phyloP scores from a whole-genome alignment of 257 asterid species.

The Nicotiana tomentosiformis region DNA sequence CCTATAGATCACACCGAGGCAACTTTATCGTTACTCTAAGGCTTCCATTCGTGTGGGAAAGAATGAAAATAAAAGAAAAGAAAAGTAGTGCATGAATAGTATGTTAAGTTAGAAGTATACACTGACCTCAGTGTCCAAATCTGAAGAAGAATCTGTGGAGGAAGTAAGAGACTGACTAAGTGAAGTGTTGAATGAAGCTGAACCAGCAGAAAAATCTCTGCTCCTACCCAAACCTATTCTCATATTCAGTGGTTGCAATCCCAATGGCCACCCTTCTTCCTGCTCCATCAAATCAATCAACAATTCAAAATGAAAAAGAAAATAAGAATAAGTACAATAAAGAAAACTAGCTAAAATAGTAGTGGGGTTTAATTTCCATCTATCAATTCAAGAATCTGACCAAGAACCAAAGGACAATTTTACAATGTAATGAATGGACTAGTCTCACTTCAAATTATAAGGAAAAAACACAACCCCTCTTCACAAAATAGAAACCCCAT shows the following conservation, averaged over 20 bases:
- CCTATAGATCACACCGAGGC: no score
- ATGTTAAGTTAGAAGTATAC: no score
- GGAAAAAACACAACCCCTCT: not conserved
- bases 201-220: constrained; percentile 23
- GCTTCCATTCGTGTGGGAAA: no score
- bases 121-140: constrained; percentile 38
- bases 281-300: constrained; percentile 27
- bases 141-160: constrained; percentile 39
- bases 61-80: no score
- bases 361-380: not conserved
- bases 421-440: not conserved
- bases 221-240: constrained; percentile 38
- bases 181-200: constrained; percentile 43
- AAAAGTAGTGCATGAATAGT: no score
- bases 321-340: not conserved
- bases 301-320: not conserved
- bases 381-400: not conserved
- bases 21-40: no score
- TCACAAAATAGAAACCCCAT: not conserved
- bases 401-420: not conserved
- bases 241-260: constrained; percentile 42
- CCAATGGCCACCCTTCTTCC: constrained; percentile 60
- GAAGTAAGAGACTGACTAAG: constrained; percentile 32
- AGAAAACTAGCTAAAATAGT: not conserved
- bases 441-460: not conserved